Conservation (phyloP, 345 rosid species). For the Leavenworthia alabamica region DNA sequence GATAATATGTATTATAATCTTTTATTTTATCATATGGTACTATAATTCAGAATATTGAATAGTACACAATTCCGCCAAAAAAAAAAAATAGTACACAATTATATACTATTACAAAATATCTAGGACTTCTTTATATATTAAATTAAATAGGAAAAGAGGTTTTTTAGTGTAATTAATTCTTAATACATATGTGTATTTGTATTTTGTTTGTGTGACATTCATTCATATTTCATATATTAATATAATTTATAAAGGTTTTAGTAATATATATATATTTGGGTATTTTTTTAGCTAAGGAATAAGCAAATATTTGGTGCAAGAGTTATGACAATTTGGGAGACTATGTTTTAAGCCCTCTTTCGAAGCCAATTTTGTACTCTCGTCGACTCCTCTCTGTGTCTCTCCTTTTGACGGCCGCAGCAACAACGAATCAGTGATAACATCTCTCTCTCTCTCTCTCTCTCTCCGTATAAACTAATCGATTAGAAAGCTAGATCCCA, state of each 20-base stretch:
- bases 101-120: not conserved
- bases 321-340: not conserved
- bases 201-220: too few relatives aligned
- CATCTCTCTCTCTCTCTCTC: not conserved
- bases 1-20: not conserved
- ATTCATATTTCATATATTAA: too few relatives aligned
- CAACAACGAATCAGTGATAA: constrained; percentile 22
- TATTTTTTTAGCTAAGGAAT: not conserved
- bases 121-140: too few relatives aligned
- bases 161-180: too few relatives aligned
- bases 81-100: too few relatives aligned
- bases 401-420: constrained; percentile 26
- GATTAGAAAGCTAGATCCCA: constrained; percentile 5
- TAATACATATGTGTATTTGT: too few relatives aligned
- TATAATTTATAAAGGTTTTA: not conserved
- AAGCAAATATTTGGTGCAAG: not conserved
- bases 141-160: too few relatives aligned
- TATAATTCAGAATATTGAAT: too few relatives aligned
- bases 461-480: not conserved
- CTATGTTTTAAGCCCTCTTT: not conserved
- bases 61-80: not conserved
- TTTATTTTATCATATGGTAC: not conserved
- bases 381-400: constrained; percentile 33
- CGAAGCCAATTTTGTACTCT: constrained; percentile 7
- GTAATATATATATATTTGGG: not conserved